Evolutionary conservation across 495 filamentous ascomycete genomes (phyloP), one percentile per base, ranked within the genome.

Genomic region (Physcia stellaris): DNA sequence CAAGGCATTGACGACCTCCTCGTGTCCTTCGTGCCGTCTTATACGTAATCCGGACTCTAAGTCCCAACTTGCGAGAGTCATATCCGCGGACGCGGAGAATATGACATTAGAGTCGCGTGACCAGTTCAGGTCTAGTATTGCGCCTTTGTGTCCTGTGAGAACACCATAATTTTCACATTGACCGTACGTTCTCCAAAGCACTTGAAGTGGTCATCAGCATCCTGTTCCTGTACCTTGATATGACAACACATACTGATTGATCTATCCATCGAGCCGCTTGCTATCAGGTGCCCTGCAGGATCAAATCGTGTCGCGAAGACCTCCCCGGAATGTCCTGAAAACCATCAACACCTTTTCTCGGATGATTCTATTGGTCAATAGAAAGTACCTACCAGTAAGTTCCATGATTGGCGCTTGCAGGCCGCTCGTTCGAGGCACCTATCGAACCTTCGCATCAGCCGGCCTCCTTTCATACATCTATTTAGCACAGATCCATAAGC

Each of bases 331-430:
- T 81, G 77, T 19, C 77, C 75, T 74, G 31, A 4, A 15, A 7
- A 6, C 12, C 20, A 24, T 51, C 24, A 35, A 13, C 17, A 45
- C 24, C 3, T 4, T 40, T n/a, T n/a, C 16, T 24, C 13, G 1
- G 11, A 29, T 12, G 11, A 28, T 11, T 30, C 4, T 13, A n/a
- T n/a, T n/a, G n/a, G n/a, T 21, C 9, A 6, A 37, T n/a, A 13
- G 39, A 22, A 13, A 24, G 16, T 40, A 27, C 58, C 74, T 71
- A 59, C 87, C 88, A 34, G 77, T 77, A 24, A 98, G 67, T 58
- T 98, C 87, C 85, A 98, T 94, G 35, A 95, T 77, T 3, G 88
- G 88, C 33, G 90, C 82, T 55, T 92, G 80, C 5, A 96, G 71
- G 28, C 75, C 78, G 56, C 83, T 93, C 29, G 87, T 88, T 46